These are phyloP conservation scores for Rhypophila decipiens DNA, from an alignment of 495 filamentous ascomycete species.

Conservation along the genomic window DNA sequence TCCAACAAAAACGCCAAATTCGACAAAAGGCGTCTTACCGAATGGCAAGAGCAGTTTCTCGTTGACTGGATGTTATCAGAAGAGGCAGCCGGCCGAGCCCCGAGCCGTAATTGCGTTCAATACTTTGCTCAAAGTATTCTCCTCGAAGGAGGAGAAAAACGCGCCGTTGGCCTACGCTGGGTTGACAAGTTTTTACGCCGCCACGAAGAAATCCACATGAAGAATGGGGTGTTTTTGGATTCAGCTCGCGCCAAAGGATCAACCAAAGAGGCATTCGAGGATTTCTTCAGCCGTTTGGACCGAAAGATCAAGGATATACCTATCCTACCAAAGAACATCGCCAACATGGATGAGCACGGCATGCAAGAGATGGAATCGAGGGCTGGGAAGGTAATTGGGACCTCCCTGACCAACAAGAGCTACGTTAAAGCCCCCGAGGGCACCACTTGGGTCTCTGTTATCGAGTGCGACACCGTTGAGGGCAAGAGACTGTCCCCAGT, in stretches of 20 bases:
- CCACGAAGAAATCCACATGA: too few species aligned
- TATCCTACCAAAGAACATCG: too few species aligned
- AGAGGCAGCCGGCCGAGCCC: not conserved
- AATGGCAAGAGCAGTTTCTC: not conserved
- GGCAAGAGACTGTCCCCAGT: not conserved
- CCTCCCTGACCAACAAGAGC: too few species aligned
- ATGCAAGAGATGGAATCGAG: too few species aligned
- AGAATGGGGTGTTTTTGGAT: too few species aligned
- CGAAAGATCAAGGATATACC: too few species aligned
- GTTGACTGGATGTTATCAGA: not conserved
- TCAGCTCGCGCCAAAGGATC: too few species aligned
- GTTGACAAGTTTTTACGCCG: too few species aligned
- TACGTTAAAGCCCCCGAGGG: not conserved
- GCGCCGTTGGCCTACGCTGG: not conserved
- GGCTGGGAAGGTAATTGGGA: too few species aligned
- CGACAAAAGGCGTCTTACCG: not conserved
- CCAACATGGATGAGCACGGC: too few species aligned
- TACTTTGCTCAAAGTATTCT: not conserved
- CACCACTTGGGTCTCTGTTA: conserved; percentile 4
- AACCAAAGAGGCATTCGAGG: too few species aligned
- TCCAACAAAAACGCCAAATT: not conserved
- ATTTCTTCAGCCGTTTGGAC: too few species aligned
- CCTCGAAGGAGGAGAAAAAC: not conserved
- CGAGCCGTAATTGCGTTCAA: not conserved
- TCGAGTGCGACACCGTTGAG: not conserved